Evolutionary conservation across 208 protist genomes (phyloP), one percentile per base, ranked within the genome.

Genomic region (Naegleria fowleri): DNA sequence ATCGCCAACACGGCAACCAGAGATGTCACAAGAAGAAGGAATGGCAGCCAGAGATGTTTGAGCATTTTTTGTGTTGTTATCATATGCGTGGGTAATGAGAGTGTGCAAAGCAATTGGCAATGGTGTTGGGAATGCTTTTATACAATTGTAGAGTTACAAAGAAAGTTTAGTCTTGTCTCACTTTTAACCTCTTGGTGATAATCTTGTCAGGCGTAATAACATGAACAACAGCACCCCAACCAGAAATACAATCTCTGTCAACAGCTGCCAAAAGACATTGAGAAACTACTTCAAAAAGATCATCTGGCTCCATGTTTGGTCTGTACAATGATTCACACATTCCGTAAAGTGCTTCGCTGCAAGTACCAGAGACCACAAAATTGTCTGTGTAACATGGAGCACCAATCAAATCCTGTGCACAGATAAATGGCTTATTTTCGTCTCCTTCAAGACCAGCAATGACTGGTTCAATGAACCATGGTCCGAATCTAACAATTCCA

Each of bases 391-490:
- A 94, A 76, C 96, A 97, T 29, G 94, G 94, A 13, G 97, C 98
- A 43, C 98, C 98, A 91, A 99, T 97, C 83, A 99, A 94, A 93
- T 99, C 98, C 90, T 96, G 98, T 36, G 95, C 96, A 91, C 93
- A 96, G 40, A 99, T 94, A 92, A 97, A 99, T 90, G 99, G 98
- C 91, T 98, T 96, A 59, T 96, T 93, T 88, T 97, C 95, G 22
- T 39, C n/a, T 41, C 59, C 84, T 93, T 99, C 95, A 19, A 99
- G 96, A 91, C 98, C 99, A 75, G 95, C 97, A 90, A 99, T 97
- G 33, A 99, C 96, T 22, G 98, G 98, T 94, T 99, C 97, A 33
- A 98, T 95, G 92, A 99, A 99, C 94, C 98, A 99, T 40, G 98
- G 98, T 29, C 98, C 98, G 91, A 99, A 99, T 91, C 99, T 95